These are phyloP conservation scores for Cutaneotrichosporon cutaneum DNA, from an alignment of 1,284 basidiomycete genomes.

Conservation along the genomic window DNA sequence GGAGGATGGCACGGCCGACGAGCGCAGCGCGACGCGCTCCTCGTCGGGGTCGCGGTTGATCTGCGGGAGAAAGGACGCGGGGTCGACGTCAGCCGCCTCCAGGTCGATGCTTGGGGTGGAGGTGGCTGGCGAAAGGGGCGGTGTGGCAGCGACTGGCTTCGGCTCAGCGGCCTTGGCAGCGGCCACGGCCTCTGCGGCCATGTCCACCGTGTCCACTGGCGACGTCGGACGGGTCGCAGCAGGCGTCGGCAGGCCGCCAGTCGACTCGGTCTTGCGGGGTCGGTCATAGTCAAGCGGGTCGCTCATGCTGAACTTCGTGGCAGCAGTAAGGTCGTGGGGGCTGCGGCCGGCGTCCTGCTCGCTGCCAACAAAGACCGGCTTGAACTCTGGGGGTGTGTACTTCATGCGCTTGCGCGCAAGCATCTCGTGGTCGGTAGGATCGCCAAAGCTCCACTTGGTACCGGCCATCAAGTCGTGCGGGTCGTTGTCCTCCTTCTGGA, in stretches of 20 bases:
- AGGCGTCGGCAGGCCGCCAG: not conserved
- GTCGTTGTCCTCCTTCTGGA: constrained; percentile 2
- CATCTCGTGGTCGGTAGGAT: constrained; percentile 7
- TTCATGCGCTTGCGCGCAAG: constrained; percentile 8
- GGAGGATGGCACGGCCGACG: constrained; percentile 71
- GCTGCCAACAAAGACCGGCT: constrained; percentile 2
- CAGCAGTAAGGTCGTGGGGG: constrained; percentile 5
- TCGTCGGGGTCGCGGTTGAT: constrained; percentile 24
- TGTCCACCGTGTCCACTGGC: not conserved
- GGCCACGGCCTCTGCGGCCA: constrained; percentile 6
- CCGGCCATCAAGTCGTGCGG: constrained; percentile 4
- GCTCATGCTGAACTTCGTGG: not conserved
- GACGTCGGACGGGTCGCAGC: not conserved
- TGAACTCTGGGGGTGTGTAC: constrained; percentile 3
- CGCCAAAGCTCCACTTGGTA: constrained; percentile 4
- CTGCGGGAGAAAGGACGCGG: constrained; percentile 11
- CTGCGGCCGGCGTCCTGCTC: not conserved
- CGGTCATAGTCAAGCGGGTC: constrained; percentile 8
- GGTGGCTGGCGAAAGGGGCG: not conserved
- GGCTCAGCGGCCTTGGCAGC: constrained; percentile 2
- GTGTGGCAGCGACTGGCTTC: not conserved
- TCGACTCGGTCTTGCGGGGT: not conserved
- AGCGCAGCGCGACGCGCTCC: constrained; percentile 42
- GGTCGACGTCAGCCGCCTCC: constrained; percentile 8
- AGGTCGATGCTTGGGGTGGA: not conserved